Evolutionary conservation across 2,329 filamentous ascomycete species (phyloP).

Genomic region (Botrytis fragariae): DNA sequence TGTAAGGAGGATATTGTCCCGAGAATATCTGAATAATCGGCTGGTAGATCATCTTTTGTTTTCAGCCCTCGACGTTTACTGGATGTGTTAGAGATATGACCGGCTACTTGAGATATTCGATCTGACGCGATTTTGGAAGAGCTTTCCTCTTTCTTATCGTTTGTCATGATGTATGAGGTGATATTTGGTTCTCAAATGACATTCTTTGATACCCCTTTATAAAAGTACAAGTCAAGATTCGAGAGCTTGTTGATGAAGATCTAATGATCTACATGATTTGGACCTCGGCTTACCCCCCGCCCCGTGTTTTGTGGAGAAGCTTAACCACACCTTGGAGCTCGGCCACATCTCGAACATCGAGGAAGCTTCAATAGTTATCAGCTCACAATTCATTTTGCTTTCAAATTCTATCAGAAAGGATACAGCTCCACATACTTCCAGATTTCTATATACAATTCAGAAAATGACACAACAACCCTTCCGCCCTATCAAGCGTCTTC

Average conservation of each 20-base stretch:
- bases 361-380: background rate
- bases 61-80: conserved; percentile 35
- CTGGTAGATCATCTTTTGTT: conserved; percentile 46
- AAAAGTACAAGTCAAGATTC: background rate
- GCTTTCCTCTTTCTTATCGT: conserved; percentile 16
- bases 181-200: background rate
- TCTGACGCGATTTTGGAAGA: conserved; percentile 32
- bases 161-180: conserved; percentile 21
- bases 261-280: background rate
- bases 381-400: background rate
- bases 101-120: conserved; percentile 36
- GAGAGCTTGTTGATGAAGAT: background rate
- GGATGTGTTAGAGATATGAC: conserved; percentile 33
- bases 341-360: background rate
- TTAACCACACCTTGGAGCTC: background rate
- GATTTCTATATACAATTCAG: too few relatives aligned
- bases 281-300: conserved; percentile 13
- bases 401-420: background rate
- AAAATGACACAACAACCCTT: background rate
- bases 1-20: conserved; percentile 53
- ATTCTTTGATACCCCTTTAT: background rate
- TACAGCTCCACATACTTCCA: background rate
- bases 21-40: conserved; percentile 61
- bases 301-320: background rate
- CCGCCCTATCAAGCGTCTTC: conserved; percentile 47